Percentiles rank a stretch among this genome's conserved stretches.
Evolutionary conservation across 176 grass and related monocot genomes (phyloP).

Genomic region (Miscanthus lutarioriparius): DNA sequence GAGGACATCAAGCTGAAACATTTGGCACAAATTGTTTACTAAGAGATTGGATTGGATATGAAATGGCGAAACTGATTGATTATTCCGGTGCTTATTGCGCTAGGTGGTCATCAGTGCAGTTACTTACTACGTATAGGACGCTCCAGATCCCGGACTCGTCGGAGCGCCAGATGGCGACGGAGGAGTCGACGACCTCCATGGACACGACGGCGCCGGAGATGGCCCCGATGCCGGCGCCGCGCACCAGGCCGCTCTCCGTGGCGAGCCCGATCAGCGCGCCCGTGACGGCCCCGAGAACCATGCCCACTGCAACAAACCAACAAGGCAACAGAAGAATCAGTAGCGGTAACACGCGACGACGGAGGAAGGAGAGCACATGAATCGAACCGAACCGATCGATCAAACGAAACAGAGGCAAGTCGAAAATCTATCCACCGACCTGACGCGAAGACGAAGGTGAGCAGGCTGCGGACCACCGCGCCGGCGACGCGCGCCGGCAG

Average conservation of each 20-base stretch:
- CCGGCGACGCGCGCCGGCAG: constrained; percentile 53
- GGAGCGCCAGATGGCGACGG: constrained; percentile 64
- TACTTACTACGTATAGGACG: constrained; percentile 64
- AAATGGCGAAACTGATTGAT: not conserved
- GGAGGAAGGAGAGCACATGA: too few relatives aligned
- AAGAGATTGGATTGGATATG: not conserved
- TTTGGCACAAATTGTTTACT: not conserved
- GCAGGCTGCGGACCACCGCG: constrained; percentile 42
- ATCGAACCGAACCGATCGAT: not conserved
- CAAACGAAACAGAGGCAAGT: not conserved
- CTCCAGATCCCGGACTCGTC: constrained; percentile 63
- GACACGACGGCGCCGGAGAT: constrained; percentile 78
- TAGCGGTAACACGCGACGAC: not conserved
- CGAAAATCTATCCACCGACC: not conserved
- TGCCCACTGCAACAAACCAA: constrained; percentile 40
- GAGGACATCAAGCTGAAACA: constrained; percentile 61
- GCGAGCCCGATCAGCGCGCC: constrained; percentile 81
- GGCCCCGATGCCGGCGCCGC: constrained; percentile 67
- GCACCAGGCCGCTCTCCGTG: constrained; percentile 76
- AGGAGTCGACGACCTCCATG: constrained; percentile 80
- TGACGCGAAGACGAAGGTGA: constrained; percentile 79
- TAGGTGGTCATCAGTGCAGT: not conserved
- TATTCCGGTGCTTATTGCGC: too few relatives aligned
- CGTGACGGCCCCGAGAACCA: constrained; percentile 60
- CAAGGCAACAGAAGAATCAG: not conserved